A percentile compares a stretch with the other conserved stretches of the same genome.
phyloP scores from a whole-genome alignment of 2,329 filamentous ascomycete species.

The Penicillium sp. region DNA sequence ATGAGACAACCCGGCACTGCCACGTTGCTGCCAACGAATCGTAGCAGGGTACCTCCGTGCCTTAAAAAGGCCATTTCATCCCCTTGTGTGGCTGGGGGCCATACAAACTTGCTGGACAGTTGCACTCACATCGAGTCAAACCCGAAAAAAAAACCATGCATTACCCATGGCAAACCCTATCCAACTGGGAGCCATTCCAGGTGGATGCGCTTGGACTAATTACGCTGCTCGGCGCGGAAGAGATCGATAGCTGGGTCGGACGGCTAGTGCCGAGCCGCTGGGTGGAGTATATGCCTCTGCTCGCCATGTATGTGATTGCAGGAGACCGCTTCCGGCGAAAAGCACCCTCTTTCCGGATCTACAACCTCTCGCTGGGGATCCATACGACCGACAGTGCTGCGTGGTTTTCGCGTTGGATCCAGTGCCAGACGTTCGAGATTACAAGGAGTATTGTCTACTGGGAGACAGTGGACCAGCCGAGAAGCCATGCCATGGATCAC shows the following conservation, averaged over 20 bases:
- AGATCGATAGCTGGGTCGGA: not conserved
- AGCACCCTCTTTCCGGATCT: not conserved
- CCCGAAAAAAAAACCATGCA: too few species aligned
- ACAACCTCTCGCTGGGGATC: not conserved
- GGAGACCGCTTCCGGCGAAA: not conserved
- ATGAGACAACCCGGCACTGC: too few species aligned
- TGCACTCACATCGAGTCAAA: too few species aligned
- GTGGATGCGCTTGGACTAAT: conserved; percentile 1
- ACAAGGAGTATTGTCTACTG: not conserved
- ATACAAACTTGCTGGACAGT: too few species aligned
- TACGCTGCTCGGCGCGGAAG: not conserved
- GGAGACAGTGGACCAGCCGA: not conserved
- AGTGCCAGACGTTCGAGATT: not conserved
- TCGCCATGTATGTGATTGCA: not conserved
- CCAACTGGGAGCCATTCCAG: not conserved
- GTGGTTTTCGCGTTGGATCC: conserved; percentile 2
- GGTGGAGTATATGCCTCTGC: conserved; percentile 4
- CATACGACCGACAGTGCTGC: not conserved
- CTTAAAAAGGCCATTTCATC: too few species aligned
- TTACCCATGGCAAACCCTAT: not conserved
- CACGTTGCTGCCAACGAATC: too few species aligned
- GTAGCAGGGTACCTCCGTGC: too few species aligned
- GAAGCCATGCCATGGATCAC: not conserved
- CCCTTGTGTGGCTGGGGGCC: too few species aligned
- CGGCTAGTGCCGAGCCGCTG: not conserved